Conservation (phyloP, 2,329 filamentous ascomycete species). For the Fusarium chlamydosporum region DNA sequence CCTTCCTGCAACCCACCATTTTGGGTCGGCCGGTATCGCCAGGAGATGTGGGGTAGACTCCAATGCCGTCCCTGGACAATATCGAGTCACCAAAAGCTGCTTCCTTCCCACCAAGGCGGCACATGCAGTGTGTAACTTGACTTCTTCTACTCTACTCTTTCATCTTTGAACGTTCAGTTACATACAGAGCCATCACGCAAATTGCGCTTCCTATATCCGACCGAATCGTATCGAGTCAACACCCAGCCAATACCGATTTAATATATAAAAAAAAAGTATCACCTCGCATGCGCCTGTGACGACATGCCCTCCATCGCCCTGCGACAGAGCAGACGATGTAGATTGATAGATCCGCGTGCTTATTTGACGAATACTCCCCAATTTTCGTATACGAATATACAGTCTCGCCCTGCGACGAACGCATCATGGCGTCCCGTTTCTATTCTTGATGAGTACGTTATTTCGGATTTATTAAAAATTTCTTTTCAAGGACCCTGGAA, state of each 20-base stretch:
- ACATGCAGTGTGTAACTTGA: slow-evolving; percentile 29
- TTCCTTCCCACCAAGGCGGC: slow-evolving; percentile 44
- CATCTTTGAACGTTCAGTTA: neutral
- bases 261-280: slow-evolving; percentile 7
- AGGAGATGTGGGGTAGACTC: slow-evolving; percentile 48
- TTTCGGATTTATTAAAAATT: slow-evolving; percentile 1
- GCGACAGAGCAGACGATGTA: slow-evolving; percentile 62
- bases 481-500: slow-evolving; percentile 3
- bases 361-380: slow-evolving; percentile 30
- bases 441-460: slow-evolving; percentile 73
- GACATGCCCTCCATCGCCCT: slow-evolving; percentile 63
- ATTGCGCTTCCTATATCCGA: slow-evolving; percentile 8
- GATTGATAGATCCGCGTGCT: slow-evolving; percentile 48
- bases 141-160: neutral
- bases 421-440: slow-evolving; percentile 73
- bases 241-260: slow-evolving; percentile 1
- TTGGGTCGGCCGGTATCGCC: slow-evolving; percentile 49
- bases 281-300: slow-evolving; percentile 55
- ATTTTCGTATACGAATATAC: slow-evolving; percentile 26
- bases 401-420: slow-evolving; percentile 46
- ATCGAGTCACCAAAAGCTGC: slow-evolving; percentile 45
- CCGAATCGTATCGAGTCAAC: slow-evolving; percentile 17
- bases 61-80: slow-evolving; percentile 25
- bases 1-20: slow-evolving; percentile 41
- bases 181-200: neutral